Base-by-base conservation (phyloP, 176 grass and related monocot species). In the Hordeum marinum region DNA sequence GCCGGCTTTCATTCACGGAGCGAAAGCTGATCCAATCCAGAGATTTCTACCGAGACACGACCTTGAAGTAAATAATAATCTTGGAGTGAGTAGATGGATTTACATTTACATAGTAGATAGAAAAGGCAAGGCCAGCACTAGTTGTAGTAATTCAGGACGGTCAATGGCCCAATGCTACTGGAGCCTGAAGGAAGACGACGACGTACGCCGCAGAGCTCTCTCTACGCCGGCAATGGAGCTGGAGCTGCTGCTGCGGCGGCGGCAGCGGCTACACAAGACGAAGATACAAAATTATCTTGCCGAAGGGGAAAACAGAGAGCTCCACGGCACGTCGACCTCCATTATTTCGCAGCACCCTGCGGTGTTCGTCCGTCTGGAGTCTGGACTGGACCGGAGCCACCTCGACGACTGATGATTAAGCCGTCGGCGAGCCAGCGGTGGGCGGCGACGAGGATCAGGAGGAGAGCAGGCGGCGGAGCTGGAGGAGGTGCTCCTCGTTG, bases 401-500 rank as follows among this genome's bases (percentile, higher is more conserved):
- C 55, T 63, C 37, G 46, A 50, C 17, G 46, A 50, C 14, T 50
- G 46, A 50, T 50, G 46, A 18, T 6, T 50, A 50, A 50, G 46
- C 46, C 46, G 46, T 50, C 46, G 46, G 13, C 46, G 46, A 50
- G 43, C 43, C 43, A 3, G 43, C 43, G 43, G 43, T 46, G 43
- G 43, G 12, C 43, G 45, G 45, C 3, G 46, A 50, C 46, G 46
- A 50, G 46, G 46, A 18, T 50, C 84, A 86, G 39, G 85, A 80
- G 73, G 93, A 88, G 31, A 95, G 46, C 21, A 95, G 85, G 57
- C 69, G 83, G 88, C 88, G 85, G 45, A 95, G 68, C 79, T 95
- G 93, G 29, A 86, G 85, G 42, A 95, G 68, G 43, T 95, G 93
- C 77, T 95, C 90, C 45, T 95, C 93, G 63, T 92, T 94, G 60